Evolutionary conservation across 139 green algal species (phyloP).

Genomic region (Eudorina sp.): DNA sequence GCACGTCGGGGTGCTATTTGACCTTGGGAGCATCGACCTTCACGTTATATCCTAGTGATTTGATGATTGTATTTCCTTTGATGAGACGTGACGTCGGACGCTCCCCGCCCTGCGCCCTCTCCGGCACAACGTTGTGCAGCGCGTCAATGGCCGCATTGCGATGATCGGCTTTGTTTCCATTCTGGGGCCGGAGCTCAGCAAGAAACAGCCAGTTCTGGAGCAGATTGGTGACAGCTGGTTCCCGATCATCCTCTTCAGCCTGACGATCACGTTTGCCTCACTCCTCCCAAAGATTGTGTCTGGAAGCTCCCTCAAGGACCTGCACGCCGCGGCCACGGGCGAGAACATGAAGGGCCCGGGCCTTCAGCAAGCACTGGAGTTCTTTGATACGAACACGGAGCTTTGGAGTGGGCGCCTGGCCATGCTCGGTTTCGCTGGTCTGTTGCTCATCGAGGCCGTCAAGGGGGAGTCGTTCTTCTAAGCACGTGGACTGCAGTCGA

Average conservation of each 20-base stretch:
- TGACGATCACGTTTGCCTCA: constrained; percentile 56
- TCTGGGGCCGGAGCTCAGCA: constrained; percentile 55
- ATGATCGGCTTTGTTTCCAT: constrained; percentile 69
- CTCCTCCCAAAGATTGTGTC: constrained; percentile 66
- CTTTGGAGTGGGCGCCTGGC: constrained; percentile 67
- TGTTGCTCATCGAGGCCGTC: constrained; percentile 53
- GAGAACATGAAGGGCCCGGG: constrained; percentile 59
- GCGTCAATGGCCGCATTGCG: constrained; percentile 66
- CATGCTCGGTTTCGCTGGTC: constrained; percentile 68
- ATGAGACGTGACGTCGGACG: too few relatives aligned
- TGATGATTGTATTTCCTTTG: too few relatives aligned
- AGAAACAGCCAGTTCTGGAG: constrained; percentile 56
- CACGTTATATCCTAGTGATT: too few relatives aligned
- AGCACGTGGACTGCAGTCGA: too few relatives aligned
- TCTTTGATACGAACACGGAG: constrained; percentile 69
- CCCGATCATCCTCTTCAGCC: constrained; percentile 52
- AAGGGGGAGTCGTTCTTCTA: constrained; percentile 68
- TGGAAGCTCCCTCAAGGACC: constrained; percentile 60
- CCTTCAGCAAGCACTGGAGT: constrained; percentile 33
- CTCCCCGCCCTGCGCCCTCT: too few relatives aligned
- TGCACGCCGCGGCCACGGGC: constrained; percentile 59
- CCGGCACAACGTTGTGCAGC: constrained; percentile 33
- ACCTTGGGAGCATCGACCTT: too few relatives aligned
- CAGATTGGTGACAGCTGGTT: constrained; percentile 53
- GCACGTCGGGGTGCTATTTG: too few relatives aligned